Evolutionary conservation across 2,329 filamentous ascomycete species (phyloP), one percentile per base, ranked within the genome.

Genomic region (Paecilomyces sp.): DNA sequence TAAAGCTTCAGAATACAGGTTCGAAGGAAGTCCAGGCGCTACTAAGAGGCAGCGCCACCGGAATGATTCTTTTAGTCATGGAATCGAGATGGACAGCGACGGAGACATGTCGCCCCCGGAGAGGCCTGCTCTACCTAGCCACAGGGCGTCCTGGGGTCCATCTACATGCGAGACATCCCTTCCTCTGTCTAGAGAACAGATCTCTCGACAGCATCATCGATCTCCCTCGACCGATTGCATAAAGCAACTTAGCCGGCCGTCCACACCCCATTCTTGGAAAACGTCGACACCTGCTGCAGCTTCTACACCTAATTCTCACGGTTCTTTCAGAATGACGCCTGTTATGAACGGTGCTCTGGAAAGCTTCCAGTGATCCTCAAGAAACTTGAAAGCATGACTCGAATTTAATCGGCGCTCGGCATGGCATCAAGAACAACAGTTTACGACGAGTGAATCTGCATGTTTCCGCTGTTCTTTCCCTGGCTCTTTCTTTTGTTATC

Each of bases 31-130:
- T 41, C 57, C 22, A 24, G 58, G 55, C 22, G 47, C 34, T 15
- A 28, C 41, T 18, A 34, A 57, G 8, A 18, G 15, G 13, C 41
- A 22, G 13, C 41, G 9, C 7, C 15, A 51, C 24, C 62, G 54
- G 6, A 59, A 61, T 15, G 58, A 56, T 11, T 30, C 56, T 15
- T 60, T 57, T 31, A 33, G 34, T 7, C 31, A 25, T 5, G 60
- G 47, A 2, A 63, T 60, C 25, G 60, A 60, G 24, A 59, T 51
- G 36, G 61, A 62, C 28, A 58, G 61, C 18, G 62, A 61, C 25
- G 58, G 53, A 18, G 58, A 58, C 18, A 28, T 30, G 8, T 51
- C 57, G 5, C 57, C 54, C 25, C 53, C 58, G 4, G 52, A 59
- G 33, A 50, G 57, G 22, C 63, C 57, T 6, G 30, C 47, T n/a